Evolutionary conservation across 129 eudicot species (phyloP).

Genomic region (Pseudognaphalium luteoalbum): DNA sequence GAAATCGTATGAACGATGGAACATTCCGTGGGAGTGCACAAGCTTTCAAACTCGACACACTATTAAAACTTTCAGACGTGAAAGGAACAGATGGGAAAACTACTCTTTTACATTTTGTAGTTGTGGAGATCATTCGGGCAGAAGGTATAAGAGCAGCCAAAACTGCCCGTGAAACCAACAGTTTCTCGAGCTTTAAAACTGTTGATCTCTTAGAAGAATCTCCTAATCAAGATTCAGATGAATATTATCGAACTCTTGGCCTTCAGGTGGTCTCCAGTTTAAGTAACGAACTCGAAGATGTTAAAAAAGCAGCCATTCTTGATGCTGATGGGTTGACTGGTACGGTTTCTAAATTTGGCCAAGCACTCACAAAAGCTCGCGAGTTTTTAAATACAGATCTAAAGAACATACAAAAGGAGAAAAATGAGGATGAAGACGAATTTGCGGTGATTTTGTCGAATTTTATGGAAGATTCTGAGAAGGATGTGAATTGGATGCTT

Average conservation of each 20-base stretch:
- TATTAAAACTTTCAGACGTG: conserved; percentile 83
- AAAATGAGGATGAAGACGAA: conserved; percentile 45
- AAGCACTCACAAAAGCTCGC: conserved; percentile 53
- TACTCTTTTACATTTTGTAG: conserved; percentile 93
- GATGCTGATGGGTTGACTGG: conserved; percentile 77
- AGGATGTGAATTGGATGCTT: conserved; percentile 57
- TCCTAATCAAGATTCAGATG: conserved; percentile 53
- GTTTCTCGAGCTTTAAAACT: conserved; percentile 50
- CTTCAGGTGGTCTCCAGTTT: conserved; percentile 83
- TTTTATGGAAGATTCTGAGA: conserved; percentile 81
- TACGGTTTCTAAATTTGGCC: conserved; percentile 59
- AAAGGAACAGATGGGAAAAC: conserved; percentile 94
- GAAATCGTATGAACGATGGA: conserved; percentile 96
- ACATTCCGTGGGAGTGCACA: conserved; percentile 98
- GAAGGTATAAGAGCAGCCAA: conserved; percentile 82
- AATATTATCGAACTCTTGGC: conserved; percentile 67
- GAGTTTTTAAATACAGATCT: conserved; percentile 61
- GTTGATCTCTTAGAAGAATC: conserved; percentile 58
- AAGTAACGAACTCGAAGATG: conserved; percentile 63
- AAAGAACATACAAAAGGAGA: conserved; percentile 51
- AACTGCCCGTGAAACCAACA: conserved; percentile 43
- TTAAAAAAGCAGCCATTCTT: conserved; percentile 74
- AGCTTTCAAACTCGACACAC: conserved; percentile 96
- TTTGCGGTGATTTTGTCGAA: conserved; percentile 52
- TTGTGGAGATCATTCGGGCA: conserved; percentile 86